A percentile compares a stretch with the other conserved stretches of the same genome.
These are phyloP conservation scores for Lichtheimia ornata DNA, from an alignment of 371 early-diverging fungal genomes.

Conservation along the genomic window DNA sequence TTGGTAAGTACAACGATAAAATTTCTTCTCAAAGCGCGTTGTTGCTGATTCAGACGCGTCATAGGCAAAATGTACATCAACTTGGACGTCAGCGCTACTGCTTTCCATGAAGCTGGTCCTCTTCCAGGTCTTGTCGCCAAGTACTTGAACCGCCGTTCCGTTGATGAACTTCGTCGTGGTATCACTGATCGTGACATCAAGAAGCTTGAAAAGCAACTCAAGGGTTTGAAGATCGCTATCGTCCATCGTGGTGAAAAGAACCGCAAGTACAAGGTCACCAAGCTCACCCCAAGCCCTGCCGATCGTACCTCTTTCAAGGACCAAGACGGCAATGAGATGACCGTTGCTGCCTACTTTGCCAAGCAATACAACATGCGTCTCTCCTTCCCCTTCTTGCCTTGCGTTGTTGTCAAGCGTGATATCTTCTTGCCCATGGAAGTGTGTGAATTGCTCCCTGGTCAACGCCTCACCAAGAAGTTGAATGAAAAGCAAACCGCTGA, in stretches of 20 bases:
- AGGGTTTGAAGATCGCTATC: conserved; percentile 70
- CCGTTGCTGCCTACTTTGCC: conserved; percentile 78
- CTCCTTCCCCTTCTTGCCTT: conserved; percentile 80
- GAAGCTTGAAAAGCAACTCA: conserved; percentile 69
- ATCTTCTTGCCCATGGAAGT: conserved; percentile 86
- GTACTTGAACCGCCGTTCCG: conserved; percentile 58
- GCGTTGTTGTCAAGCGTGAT: conserved; percentile 67
- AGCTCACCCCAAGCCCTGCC: conserved; percentile 67
- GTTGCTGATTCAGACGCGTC: conserved; percentile 2
- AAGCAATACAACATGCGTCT: conserved; percentile 68
- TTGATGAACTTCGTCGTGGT: conserved; percentile 66
- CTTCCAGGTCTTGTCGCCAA: conserved; percentile 61
- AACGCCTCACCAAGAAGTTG: conserved; percentile 75
- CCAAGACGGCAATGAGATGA: conserved; percentile 41
- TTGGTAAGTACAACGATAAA: conserved; percentile 38
- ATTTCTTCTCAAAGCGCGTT: neutral
- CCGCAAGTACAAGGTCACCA: conserved; percentile 65
- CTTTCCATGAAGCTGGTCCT: conserved; percentile 78
- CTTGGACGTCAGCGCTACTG: conserved; percentile 84
- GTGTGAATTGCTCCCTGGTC: conserved; percentile 79
- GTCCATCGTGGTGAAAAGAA: conserved; percentile 71
- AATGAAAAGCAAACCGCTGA: conserved; percentile 86
- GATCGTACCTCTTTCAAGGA: conserved; percentile 65
- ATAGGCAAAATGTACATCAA: conserved; percentile 70
- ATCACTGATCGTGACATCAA: conserved; percentile 59